These are phyloP conservation scores for Bolboschoenoplectus hybrid DNA, from an alignment of 202 grass and related monocot species.

Conservation along the genomic window DNA sequence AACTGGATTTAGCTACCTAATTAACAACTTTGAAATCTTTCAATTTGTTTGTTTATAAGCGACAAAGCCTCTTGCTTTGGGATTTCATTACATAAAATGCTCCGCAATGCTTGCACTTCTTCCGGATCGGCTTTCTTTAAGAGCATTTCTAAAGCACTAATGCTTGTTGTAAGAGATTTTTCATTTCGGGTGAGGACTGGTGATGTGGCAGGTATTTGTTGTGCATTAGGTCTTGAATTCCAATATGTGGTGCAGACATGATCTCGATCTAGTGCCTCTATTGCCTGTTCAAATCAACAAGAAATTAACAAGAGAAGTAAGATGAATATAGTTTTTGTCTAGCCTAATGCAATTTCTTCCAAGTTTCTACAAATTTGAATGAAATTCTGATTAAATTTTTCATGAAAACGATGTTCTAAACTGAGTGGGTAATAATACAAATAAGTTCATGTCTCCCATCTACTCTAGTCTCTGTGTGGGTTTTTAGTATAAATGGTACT, in stretches of 20 bases:
- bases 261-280: constrained; percentile 61
- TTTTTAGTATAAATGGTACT: background rate
- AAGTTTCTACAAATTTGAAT: constrained; percentile 20
- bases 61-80: constrained; percentile 26
- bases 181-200: constrained; percentile 32
- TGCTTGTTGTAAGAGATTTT: constrained; percentile 21
- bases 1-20: background rate
- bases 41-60: constrained; percentile 20
- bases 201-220: constrained; percentile 33
- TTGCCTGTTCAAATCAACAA: constrained; percentile 43
- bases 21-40: background rate
- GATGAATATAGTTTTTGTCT: background rate
- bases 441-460: background rate
- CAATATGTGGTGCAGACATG: constrained; percentile 71
- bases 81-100: constrained; percentile 47
- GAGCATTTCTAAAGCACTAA: constrained; percentile 56
- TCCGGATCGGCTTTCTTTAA: constrained; percentile 68
- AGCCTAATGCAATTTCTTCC: background rate
- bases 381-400: background rate
- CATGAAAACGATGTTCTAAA: background rate
- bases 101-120: constrained; percentile 62
- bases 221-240: constrained; percentile 53
- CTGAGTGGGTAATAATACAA: background rate
- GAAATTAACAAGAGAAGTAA: constrained; percentile 14
- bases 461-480: background rate